Evolutionary conservation across 345 rosid genomes (phyloP).

Genomic region (Erucastrum elatum): DNA sequence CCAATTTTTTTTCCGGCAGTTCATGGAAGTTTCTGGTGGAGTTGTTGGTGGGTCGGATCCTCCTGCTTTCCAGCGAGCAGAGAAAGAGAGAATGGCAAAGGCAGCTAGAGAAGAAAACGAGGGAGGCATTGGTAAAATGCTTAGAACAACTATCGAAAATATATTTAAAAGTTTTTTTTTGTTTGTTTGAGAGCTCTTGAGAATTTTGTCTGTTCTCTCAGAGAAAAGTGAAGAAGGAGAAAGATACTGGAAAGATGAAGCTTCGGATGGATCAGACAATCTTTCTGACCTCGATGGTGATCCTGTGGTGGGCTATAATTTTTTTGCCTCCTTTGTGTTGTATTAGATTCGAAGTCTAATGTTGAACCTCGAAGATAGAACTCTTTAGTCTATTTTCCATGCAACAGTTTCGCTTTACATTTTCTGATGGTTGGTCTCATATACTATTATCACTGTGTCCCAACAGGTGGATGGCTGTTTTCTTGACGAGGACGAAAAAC

Average conservation of each 20-base stretch:
- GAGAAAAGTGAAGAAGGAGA: constrained; percentile 43
- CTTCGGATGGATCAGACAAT: too few species aligned
- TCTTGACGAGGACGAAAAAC: too few species aligned
- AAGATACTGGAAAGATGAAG: background rate
- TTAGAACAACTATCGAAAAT: constrained; percentile 5
- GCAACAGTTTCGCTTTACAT: too few species aligned
- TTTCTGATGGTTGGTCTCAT: too few species aligned
- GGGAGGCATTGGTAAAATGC: constrained; percentile 36
- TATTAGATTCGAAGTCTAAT: background rate
- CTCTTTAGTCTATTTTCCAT: too few species aligned
- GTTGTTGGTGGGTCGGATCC: constrained; percentile 83
- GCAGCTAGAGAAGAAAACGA: constrained; percentile 43
- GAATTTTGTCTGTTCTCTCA: background rate
- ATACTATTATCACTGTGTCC: too few species aligned
- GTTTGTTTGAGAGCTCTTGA: constrained; percentile 16
- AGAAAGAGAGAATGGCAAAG: constrained; percentile 59
- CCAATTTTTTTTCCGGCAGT: too few species aligned
- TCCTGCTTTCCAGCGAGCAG: constrained; percentile 88
- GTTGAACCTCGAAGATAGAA: background rate
- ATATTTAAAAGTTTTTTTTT: too few species aligned
- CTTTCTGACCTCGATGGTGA: too few species aligned
- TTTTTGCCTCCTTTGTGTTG: background rate
- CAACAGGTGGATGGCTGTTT: too few species aligned
- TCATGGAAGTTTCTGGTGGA: too few species aligned
- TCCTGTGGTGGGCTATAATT: too few species aligned